Conservation (phyloP, 202 grass and related monocot species). For the Carex arenaria region DNA sequence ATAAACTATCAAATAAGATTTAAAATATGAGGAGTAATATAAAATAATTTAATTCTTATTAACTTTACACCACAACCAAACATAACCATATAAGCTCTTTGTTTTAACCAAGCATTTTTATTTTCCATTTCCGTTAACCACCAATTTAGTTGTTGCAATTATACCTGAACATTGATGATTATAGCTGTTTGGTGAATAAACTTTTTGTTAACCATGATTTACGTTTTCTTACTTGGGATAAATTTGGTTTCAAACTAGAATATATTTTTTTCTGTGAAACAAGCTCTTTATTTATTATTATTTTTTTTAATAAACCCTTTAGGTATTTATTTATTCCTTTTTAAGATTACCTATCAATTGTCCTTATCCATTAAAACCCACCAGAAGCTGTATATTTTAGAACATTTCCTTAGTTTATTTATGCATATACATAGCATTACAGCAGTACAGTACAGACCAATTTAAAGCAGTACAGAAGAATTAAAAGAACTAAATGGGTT, state of each 20-base stretch:
- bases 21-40: too few species aligned
- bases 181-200: neutral
- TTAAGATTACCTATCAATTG: neutral
- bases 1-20: too few species aligned
- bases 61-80: too few species aligned
- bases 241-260: neutral
- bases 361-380: neutral
- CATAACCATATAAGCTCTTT: neutral
- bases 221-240: neutral
- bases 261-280: neutral
- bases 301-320: too few species aligned
- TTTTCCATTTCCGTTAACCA: neutral
- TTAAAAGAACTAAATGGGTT: slow-evolving; percentile 4
- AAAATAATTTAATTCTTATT: too few species aligned
- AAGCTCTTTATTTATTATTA: neutral
- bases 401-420: neutral
- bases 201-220: neutral
- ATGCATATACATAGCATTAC: neutral
- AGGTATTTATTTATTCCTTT: neutral
- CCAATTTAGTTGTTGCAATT: neutral
- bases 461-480: neutral
- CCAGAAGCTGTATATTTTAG: neutral
- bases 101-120: neutral
- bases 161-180: neutral
- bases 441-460: neutral